Evolutionary conservation across 2,329 filamentous ascomycete species (phyloP), one percentile per base, ranked within the genome.

Genomic region (Fusarium tricinctum): DNA sequence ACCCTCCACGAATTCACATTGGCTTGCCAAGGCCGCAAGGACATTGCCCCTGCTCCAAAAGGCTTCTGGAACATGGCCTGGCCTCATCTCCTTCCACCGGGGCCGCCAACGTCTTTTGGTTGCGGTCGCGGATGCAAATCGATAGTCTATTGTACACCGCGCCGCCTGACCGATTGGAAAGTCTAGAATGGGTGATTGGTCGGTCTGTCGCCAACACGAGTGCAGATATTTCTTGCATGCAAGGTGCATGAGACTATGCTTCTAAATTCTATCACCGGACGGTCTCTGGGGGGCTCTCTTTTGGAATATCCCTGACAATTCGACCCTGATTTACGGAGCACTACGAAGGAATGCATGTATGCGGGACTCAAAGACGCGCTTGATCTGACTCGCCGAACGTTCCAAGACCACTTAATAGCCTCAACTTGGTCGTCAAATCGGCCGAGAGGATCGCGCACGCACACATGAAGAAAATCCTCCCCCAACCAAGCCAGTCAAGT

Each of bases 301-400:
- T 49, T 51, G 22, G 22, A 43, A 32, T 33, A 42, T 47, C 28
- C 42, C 22, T 46, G 23, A 47, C 28, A 52, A 17, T 45, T 23
- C 17, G 45, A 42, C 40, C 47, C 26, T 46, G 51, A 45, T 55
- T 52, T 30, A 30, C 28, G 28, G 26, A 26, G 8, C 20, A 49
- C 32, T 49, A 54, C n/a, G 30, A 20, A 54, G 49, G 23, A 56
- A 50, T 48, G 54, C 3, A 26, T 26, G 26, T 58, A 62, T 23
- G 35, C 61, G 8, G 52, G 60, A 42, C 62, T 74, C 68, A 74
- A 74, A 69, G 51, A 56, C 73, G 70, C 72, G 72, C 72, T 73
- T 51, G 50, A 72, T 74, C 66, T 73, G 58, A 70, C 68, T 74
- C 70, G 68, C 72, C 66, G 56, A 53, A 63, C 57, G 48, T 62